Evolutionary conservation across 352 stramenopile genomes (phyloP), one percentile per base, ranked within the genome.

Genomic region (Pythium utonaiense): DNA sequence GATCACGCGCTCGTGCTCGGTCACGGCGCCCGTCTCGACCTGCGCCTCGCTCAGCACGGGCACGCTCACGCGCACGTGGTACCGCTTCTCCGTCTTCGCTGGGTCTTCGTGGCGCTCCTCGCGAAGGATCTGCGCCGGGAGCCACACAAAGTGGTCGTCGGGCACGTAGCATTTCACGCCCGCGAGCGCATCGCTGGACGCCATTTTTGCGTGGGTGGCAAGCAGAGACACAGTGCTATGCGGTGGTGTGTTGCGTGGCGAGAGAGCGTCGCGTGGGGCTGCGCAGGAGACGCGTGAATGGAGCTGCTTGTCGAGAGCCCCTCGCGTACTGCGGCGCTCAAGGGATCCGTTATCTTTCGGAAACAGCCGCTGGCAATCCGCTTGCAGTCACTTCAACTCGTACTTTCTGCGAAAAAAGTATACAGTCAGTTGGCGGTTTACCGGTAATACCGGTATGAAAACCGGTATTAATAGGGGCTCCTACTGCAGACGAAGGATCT

Each of bases 101-200:
- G 68, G 65, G 52, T 88, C 77, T 1, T 52, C 44, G 62, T 70
- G 77, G 55, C 76, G 77, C 48, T 77, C 67, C 59, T 92, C 80
- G 27, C 77, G 78, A 25, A 92, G 34, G 57, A 93, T 83, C 62
- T 86, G 72, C 47, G 82, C 86, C 8, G 82, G 77, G 12, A 95
- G 71, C 86, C 86, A 95, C 38, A 95, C 78, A 54, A 78, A 78
- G 25, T 69, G 72, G 17, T 89, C 80, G 30, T 95, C 86, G 7
- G 83, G 86, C 44, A 93, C 84, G 60, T 91, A 95, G 75, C 83
- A 93, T 64, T 89, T 89, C 53, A 74, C 70, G 61, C 84, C 84
- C 19, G 44, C 61, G 27, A 61, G 41, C 42, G 52, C 57, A 5
- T 66, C 64, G 28, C 33, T 63, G n/a, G 57, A 27, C 9, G 52